Conservation (phyloP, 2,329 filamentous ascomycete species). For the Stenocarpella maydis region DNA sequence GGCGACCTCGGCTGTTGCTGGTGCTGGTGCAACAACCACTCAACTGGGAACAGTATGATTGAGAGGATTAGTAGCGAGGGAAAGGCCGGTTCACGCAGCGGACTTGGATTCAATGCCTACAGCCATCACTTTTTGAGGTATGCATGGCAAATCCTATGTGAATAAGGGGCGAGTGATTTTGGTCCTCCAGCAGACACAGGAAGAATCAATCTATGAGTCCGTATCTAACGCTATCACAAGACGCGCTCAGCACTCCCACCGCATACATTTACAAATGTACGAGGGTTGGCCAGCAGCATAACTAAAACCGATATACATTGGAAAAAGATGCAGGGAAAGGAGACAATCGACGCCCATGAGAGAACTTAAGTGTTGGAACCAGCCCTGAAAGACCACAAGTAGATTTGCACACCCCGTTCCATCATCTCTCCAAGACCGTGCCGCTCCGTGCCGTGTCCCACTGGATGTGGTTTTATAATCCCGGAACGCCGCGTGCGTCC, state of each 20-base stretch:
- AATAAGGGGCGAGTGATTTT: too few relatives aligned
- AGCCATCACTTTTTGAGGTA: too few relatives aligned
- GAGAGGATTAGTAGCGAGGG: neutral
- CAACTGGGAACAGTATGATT: neutral
- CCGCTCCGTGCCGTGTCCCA: neutral
- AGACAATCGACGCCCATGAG: slow-evolving; percentile 2
- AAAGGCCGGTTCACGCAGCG: neutral
- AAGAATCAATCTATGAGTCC: slow-evolving; percentile 13
- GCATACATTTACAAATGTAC: neutral
- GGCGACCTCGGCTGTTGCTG: too few relatives aligned
- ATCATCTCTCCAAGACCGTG: neutral
- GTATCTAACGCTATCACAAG: slow-evolving; percentile 18
- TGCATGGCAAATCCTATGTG: too few relatives aligned
- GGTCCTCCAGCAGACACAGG: too few relatives aligned
- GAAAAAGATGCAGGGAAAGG: slow-evolving; percentile 3
- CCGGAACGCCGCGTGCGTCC: slow-evolving; percentile 2
- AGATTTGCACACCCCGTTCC: slow-evolving; percentile 10
- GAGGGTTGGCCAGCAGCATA: neutral
- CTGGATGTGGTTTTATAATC: neutral
- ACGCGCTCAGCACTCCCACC: neutral
- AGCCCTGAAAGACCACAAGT: slow-evolving; percentile 18
- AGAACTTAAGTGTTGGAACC: neutral
- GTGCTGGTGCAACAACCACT: too few relatives aligned
- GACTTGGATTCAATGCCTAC: too few relatives aligned
- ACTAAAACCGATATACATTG: slow-evolving; percentile 22